phyloP scores from a whole-genome alignment of 768 basidiomycete genomes.

The Pleurotus platypus region DNA sequence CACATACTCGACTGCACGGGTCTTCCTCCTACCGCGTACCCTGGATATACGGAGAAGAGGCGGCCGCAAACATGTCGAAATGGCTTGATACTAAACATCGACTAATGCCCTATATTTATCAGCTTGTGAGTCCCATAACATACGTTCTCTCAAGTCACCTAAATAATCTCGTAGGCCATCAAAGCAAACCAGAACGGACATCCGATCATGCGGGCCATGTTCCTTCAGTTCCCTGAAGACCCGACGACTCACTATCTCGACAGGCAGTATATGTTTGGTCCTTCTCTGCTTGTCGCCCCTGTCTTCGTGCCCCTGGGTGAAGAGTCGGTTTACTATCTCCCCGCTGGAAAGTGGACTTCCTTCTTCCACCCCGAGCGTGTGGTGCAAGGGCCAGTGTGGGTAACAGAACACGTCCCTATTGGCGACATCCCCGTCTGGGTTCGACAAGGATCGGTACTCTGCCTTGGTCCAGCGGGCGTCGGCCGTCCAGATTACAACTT shows the following conservation, averaged over 20 bases:
- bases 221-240: conserved; percentile 59
- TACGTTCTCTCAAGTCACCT: too few species aligned
- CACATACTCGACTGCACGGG: conserved; percentile 72
- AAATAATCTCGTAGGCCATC: conserved; percentile 35
- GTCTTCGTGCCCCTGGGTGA: conserved; percentile 54
- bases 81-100: conserved; percentile 64
- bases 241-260: conserved; percentile 58
- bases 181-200: conserved; percentile 48
- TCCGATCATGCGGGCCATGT: conserved; percentile 63
- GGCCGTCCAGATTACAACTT: conserved; percentile 63
- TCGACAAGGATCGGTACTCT: conserved; percentile 51
- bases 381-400: conserved; percentile 58
- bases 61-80: conserved; percentile 58
- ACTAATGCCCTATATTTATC: conserved; percentile 72
- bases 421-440: conserved; percentile 69
- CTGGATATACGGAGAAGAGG: conserved; percentile 73
- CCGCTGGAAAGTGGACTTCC: conserved; percentile 57
- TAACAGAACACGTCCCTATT: conserved; percentile 58
- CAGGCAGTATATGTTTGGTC: conserved; percentile 55
- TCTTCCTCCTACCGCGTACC: conserved; percentile 74
- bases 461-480: conserved; percentile 50
- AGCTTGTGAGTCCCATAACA: conserved; percentile 33
- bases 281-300: conserved; percentile 58
- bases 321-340: conserved; percentile 58
- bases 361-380: conserved; percentile 52